These are phyloP conservation scores for Xylariales sp. DNA, from an alignment of 2,329 filamentous ascomycete species.

Conservation along the genomic window DNA sequence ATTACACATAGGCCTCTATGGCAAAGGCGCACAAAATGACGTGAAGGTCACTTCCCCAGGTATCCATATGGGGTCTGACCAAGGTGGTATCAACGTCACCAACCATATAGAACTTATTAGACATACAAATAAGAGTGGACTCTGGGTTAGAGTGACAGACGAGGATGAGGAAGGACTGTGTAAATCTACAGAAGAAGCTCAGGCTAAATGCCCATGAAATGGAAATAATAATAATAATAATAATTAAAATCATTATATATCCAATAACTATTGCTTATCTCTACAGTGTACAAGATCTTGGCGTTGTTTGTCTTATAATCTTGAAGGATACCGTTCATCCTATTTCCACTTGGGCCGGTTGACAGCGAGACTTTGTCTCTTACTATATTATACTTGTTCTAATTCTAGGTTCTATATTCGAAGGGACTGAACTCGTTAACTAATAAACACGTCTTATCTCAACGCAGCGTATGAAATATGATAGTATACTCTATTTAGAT, in stretches of 20 bases:
- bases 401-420: too few species aligned
- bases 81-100: conserved; percentile 32
- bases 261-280: background rate
- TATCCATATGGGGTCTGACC: conserved; percentile 16
- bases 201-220: background rate
- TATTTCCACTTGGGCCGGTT: too few species aligned
- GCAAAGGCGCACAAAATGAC: conserved; percentile 16
- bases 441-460: too few species aligned
- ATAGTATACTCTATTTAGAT: background rate
- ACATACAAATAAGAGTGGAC: conserved; percentile 33
- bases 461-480: too few species aligned
- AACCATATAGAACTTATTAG: conserved; percentile 37
- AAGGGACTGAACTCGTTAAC: too few species aligned
- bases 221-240: background rate
- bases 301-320: background rate
- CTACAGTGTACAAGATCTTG: too few species aligned
- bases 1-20: conserved; percentile 27
- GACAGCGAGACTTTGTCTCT: too few species aligned
- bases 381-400: too few species aligned
- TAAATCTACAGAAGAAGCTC: background rate
- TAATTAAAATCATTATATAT: background rate
- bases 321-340: background rate
- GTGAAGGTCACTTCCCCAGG: conserved; percentile 34
- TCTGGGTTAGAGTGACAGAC: conserved; percentile 35
- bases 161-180: conserved; percentile 31